phyloP scores from a whole-genome alignment of 495 filamentous ascomycete species.

The Penicillium manginii region DNA sequence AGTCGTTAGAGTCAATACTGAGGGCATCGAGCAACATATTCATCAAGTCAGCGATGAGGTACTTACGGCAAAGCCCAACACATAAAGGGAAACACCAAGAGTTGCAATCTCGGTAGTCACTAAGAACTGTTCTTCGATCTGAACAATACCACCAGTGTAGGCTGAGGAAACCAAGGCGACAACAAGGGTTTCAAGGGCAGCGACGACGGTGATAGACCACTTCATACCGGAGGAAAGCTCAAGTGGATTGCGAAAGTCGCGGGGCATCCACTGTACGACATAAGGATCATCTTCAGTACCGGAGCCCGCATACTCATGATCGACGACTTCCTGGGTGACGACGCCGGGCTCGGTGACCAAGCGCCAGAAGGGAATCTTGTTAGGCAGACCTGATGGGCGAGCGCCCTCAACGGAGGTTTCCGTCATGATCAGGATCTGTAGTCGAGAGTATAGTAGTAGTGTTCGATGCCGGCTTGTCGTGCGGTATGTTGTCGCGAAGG shows the following conservation, averaged over 20 bases:
- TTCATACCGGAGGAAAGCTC: slow-evolving; percentile 58
- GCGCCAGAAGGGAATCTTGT: slow-evolving; percentile 35
- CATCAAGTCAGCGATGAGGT: not conserved
- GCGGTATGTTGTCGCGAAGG: too few relatives aligned
- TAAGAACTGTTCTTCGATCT: slow-evolving; percentile 58
- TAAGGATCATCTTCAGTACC: slow-evolving; percentile 74
- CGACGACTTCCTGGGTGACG: slow-evolving; percentile 54
- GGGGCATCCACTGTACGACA: slow-evolving; percentile 67
- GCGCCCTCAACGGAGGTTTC: slow-evolving; percentile 19
- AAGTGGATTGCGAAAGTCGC: slow-evolving; percentile 70
- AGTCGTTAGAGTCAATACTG: not conserved
- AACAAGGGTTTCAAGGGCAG: slow-evolving; percentile 66
- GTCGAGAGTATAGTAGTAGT: not conserved
- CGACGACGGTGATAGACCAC: slow-evolving; percentile 66
- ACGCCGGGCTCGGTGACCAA: slow-evolving; percentile 48
- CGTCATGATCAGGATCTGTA: slow-evolving; percentile 2
- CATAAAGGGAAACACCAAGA: slow-evolving; percentile 70
- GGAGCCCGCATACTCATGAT: slow-evolving; percentile 60
- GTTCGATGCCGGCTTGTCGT: too few relatives aligned
- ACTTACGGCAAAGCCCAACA: slow-evolving; percentile 62
- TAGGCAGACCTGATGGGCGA: slow-evolving; percentile 13
- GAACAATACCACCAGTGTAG: slow-evolving; percentile 65
- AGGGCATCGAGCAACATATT: not conserved
- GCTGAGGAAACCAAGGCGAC: slow-evolving; percentile 74
- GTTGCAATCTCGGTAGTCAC: slow-evolving; percentile 58